phyloP scores from a whole-genome alignment of 441 rosid species.

The Populus hybrid region DNA sequence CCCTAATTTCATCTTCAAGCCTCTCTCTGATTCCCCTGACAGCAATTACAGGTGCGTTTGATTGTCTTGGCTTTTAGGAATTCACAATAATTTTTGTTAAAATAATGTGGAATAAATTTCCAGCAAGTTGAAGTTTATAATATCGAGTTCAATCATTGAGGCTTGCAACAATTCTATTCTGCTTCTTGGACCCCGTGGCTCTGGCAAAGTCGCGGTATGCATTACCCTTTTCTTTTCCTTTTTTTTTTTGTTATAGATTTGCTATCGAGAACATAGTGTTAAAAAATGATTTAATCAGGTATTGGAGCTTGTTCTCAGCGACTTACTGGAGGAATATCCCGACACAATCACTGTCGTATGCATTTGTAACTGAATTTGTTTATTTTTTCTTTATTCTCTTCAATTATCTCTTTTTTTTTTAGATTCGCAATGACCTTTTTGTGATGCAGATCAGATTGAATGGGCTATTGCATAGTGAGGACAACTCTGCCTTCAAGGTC shows the following conservation, averaged over 20 bases:
- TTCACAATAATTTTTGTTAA: too few relatives aligned
- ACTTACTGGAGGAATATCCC: constrained; percentile 64
- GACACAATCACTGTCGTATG: constrained; percentile 76
- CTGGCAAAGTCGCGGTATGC: constrained; percentile 83
- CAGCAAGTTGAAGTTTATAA: constrained; percentile 76
- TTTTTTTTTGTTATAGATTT: background rate
- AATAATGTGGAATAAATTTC: background rate
- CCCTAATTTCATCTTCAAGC: constrained; percentile 59
- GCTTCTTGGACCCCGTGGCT: constrained; percentile 94
- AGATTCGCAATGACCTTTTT: background rate
- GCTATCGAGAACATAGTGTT: background rate
- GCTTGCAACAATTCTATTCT: constrained; percentile 89
- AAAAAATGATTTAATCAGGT: constrained; percentile 39
- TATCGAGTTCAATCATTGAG: constrained; percentile 74
- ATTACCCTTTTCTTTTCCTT: background rate
- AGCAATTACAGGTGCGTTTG: constrained; percentile 71
- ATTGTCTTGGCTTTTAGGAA: background rate
- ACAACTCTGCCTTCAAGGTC: constrained; percentile 83
- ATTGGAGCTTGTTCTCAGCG: constrained; percentile 74
- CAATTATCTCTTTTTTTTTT: background rate
- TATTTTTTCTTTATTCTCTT: background rate
- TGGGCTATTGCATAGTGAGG: constrained; percentile 89
- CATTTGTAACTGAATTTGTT: background rate
- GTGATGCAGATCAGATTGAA: constrained; percentile 78
- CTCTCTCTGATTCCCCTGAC: constrained; percentile 62